Percentiles rank a stretch among this genome's conserved stretches.
Evolutionary conservation across 2,329 filamentous ascomycete species (phyloP).

Genomic region (Paraconiothyrium sp.): DNA sequence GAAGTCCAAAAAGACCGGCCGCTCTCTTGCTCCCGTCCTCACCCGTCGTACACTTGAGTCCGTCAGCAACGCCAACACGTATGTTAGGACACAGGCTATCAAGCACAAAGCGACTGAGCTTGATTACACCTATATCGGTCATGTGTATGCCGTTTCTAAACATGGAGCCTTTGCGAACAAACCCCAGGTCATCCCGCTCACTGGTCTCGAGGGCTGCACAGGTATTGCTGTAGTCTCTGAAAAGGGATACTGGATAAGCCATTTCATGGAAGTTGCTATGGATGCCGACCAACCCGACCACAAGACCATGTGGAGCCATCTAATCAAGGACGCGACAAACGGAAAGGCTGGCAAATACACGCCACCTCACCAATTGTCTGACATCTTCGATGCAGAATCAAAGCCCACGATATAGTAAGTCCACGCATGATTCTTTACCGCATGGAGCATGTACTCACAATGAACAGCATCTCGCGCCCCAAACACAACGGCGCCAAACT

Average conservation of each 20-base stretch:
- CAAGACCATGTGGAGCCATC: slow-evolving; percentile 3
- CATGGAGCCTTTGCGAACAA: not conserved
- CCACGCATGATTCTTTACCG: not conserved
- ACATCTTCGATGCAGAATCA: slow-evolving; percentile 9
- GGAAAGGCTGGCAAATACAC: slow-evolving; percentile 5
- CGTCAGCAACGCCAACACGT: slow-evolving; percentile 3
- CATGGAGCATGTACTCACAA: not conserved
- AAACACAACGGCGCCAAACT: not conserved
- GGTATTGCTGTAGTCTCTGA: slow-evolving; percentile 19
- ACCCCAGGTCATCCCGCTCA: not conserved
- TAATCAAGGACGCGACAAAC: not conserved
- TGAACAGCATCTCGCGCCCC: not conserved
- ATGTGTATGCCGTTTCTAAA: slow-evolving; percentile 8
- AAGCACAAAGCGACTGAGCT: not conserved
- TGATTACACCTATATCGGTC: slow-evolving; percentile 1
- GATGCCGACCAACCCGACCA: not conserved
- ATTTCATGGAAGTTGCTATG: slow-evolving; percentile 12
- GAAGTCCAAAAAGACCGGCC: not conserved
- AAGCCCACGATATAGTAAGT: slow-evolving; percentile 11
- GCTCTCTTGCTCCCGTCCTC: not conserved
- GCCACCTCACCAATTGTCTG: not conserved
- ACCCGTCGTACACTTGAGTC: slow-evolving; percentile 5
- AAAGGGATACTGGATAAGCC: slow-evolving; percentile 18
- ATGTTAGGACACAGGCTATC: not conserved
- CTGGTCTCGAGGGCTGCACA: slow-evolving; percentile 17